Evolutionary conservation across 176 grass and related monocot species (phyloP).

Genomic region (Rhynchospora tenuis): DNA sequence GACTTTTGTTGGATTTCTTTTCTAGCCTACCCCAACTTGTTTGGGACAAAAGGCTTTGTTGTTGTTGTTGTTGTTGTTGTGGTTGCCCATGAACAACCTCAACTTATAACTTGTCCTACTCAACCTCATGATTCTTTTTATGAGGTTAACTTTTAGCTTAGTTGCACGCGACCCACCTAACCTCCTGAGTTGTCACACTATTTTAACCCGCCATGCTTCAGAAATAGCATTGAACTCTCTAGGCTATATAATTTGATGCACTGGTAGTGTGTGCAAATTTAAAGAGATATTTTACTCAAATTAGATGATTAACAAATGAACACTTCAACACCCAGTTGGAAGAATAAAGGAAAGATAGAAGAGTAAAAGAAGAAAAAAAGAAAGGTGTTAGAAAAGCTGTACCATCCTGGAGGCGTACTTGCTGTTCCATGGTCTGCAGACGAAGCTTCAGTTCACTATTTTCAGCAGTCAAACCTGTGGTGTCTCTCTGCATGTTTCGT

Average conservation of each 20-base stretch:
- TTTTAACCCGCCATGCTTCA: background rate
- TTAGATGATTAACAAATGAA: background rate
- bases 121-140: background rate
- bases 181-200: background rate
- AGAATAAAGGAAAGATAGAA: background rate
- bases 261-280: background rate
- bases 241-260: background rate
- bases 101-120: background rate
- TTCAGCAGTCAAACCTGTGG: constrained; percentile 75
- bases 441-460: constrained; percentile 88
- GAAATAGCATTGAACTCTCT: background rate
- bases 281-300: background rate
- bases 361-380: background rate
- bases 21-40: too few relatives aligned
- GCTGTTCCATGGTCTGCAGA: constrained; percentile 85
- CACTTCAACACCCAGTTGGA: background rate
- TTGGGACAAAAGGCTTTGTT: too few relatives aligned
- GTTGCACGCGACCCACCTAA: background rate
- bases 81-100: background rate
- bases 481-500: constrained; percentile 59
- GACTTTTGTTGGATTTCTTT: too few relatives aligned
- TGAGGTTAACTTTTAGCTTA: background rate
- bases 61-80: too few relatives aligned
- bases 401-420: constrained; percentile 91
- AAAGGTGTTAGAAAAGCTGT: constrained; percentile 15